Base-by-base conservation (phyloP, 1,284 basidiomycete species). In the Rhodotorula glutinis region DNA sequence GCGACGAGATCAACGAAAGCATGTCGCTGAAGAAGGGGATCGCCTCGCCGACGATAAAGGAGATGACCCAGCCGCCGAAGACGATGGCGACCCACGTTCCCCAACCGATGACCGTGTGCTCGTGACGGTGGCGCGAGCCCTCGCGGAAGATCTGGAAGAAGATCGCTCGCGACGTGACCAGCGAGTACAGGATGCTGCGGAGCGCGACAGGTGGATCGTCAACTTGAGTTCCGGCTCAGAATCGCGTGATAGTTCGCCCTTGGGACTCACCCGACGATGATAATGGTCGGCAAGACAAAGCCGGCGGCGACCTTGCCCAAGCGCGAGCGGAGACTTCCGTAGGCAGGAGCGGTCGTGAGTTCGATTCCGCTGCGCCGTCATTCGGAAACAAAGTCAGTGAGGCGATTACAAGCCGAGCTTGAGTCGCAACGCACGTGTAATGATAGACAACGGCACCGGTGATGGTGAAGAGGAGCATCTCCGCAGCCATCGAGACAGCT, bases 81-180 rank as follows among this genome's bases (percentile, higher is more conserved):
- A 86, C 81, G 75, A 88, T 85, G 0, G 75, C 81, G 19, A 81
- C 76, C 87, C 87, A 88, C 0, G 79, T 76, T 0, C 77, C 72
- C 87, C 87, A 88, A 0, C 85, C 86, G 29, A 83, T 66, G 25
- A 83, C 57, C 4, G 85, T 86, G 80, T 88, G 84, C 25, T 79
- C 79, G 74, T 83, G 79, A 7, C 81, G 78, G 75, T 86, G 85
- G 23, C 76, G 75, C 23, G 82, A 83, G 60, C 81, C 79, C 52
- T 80, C 79, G 1, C 75, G 65, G 65, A 81, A 76, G 58, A 81
- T 78, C 70, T 78, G 77, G 80, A 83, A 82, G 79, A 83, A 84
- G 65, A 84, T 78, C 76, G 84, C 83, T 51, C 82, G 82, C 11
- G 82, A 75, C 43, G 82, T 81, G 47, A 84, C 79, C 53, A 81